A percentile compares a stretch with the other conserved stretches of the same genome.
Evolutionary conservation across 352 stramenopile genomes (phyloP).

Genomic region (Globisporangium recalcitrans): DNA sequence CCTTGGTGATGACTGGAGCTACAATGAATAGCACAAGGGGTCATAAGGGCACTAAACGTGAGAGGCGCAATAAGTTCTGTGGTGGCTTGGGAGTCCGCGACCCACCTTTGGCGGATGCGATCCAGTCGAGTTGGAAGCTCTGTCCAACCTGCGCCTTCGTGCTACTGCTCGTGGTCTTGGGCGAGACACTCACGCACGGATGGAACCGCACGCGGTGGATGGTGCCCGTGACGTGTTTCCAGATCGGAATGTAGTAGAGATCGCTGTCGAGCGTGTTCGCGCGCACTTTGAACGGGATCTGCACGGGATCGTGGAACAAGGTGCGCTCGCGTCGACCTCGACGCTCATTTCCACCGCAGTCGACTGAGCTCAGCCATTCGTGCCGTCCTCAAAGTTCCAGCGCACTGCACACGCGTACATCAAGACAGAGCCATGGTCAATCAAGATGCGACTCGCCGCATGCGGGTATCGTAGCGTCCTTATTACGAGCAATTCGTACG

Average conservation of each 20-base stretch:
- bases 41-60: no score
- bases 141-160: slow-evolving; percentile 24
- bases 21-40: neutral
- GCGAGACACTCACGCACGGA: slow-evolving; percentile 32
- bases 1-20: slow-evolving; percentile 64
- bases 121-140: slow-evolving; percentile 67
- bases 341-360: slow-evolving; percentile 61
- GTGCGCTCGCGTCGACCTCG: slow-evolving; percentile 42
- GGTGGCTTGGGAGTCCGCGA: no score
- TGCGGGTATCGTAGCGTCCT: no score
- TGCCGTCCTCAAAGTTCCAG: slow-evolving; percentile 59
- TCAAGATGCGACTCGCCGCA: no score
- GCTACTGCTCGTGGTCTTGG: slow-evolving; percentile 7
- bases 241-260: slow-evolving; percentile 63
- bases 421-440: no score
- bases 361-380: slow-evolving; percentile 55
- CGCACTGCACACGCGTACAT: slow-evolving; percentile 22
- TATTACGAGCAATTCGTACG: slow-evolving; percentile 16
- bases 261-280: slow-evolving; percentile 25
- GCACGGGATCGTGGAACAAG: slow-evolving; percentile 38
- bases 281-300: slow-evolving; percentile 49
- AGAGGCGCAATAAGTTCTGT: no score
- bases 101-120: slow-evolving; percentile 58
- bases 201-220: slow-evolving; percentile 62
- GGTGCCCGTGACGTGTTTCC: slow-evolving; percentile 46